These are phyloP conservation scores for Pseudodiploospora longispora DNA, from an alignment of 2,329 filamentous ascomycete genomes.

Conservation along the genomic window DNA sequence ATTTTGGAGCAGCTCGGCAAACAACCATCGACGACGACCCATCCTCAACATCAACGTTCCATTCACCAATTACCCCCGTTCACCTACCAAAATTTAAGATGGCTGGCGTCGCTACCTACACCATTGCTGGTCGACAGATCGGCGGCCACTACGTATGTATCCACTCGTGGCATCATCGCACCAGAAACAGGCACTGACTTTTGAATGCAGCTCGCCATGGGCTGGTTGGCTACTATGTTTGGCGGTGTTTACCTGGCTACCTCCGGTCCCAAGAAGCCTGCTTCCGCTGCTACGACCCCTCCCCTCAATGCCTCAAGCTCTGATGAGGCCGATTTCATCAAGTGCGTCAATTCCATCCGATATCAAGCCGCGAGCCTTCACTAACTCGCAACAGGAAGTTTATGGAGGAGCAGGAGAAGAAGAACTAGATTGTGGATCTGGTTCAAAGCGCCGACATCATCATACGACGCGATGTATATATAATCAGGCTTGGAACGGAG, in stretches of 20 bases:
- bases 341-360: slow-evolving; percentile 37
- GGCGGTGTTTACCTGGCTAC: slow-evolving; percentile 37
- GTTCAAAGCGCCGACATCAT: slow-evolving; percentile 13
- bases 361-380: neutral
- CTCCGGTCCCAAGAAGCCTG: slow-evolving; percentile 36
- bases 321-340: slow-evolving; percentile 58
- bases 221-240: slow-evolving; percentile 43
- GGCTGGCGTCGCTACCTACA: slow-evolving; percentile 39
- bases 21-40: slow-evolving; percentile 13
- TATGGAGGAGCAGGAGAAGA: slow-evolving; percentile 33
- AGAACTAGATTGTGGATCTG: slow-evolving; percentile 23
- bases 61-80: slow-evolving; percentile 6
- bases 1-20: slow-evolving; percentile 4
- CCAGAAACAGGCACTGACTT: slow-evolving; percentile 9
- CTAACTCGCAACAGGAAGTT: slow-evolving; percentile 24
- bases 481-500: no score
- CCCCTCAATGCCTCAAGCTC: slow-evolving; percentile 55
- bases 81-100: slow-evolving; percentile 18
- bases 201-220: slow-evolving; percentile 46
- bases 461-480: slow-evolving; percentile 28
- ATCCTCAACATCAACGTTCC: slow-evolving; percentile 3
- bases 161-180: neutral
- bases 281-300: slow-evolving; percentile 38
- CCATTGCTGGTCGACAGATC: slow-evolving; percentile 50
- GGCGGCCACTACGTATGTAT: slow-evolving; percentile 53